Evolutionary conservation across 805 yeast species (phyloP).

Genomic region (Candida ponderosae): DNA sequence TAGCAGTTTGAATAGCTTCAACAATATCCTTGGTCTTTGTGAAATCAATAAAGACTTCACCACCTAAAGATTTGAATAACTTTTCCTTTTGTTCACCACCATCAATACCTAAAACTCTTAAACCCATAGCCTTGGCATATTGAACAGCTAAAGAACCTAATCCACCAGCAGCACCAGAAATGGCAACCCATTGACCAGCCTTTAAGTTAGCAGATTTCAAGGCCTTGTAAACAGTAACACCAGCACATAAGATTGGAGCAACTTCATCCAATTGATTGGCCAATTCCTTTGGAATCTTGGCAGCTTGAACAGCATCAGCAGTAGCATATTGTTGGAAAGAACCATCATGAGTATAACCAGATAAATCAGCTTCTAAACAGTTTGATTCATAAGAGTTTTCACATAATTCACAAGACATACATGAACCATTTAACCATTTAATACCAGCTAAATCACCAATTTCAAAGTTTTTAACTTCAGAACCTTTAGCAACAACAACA

Average conservation of each 20-base stretch:
- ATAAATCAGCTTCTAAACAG: constrained; percentile 62
- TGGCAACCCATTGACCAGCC: constrained; percentile 70
- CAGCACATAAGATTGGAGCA: constrained; percentile 60
- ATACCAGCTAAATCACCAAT: constrained; percentile 63
- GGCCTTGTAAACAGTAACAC: constrained; percentile 65
- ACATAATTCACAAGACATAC: constrained; percentile 61
- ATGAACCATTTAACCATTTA: constrained; percentile 66
- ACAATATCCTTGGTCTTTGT: constrained; percentile 43
- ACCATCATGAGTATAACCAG: constrained; percentile 68
- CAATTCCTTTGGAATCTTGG: constrained; percentile 48
- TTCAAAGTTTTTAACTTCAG: constrained; percentile 51
- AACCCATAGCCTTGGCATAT: constrained; percentile 74
- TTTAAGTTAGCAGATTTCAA: constrained; percentile 48
- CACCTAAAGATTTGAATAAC: constrained; percentile 51
- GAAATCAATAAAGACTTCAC: constrained; percentile 58
- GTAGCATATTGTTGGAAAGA: constrained; percentile 64
- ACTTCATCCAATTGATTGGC: constrained; percentile 28
- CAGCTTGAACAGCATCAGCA: constrained; percentile 60
- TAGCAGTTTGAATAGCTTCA: constrained; percentile 37
- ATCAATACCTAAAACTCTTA: constrained; percentile 64
- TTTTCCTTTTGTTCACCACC: constrained; percentile 65
- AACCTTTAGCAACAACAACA: constrained; percentile 58
- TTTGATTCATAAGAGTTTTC: constrained; percentile 52
- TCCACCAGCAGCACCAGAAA: constrained; percentile 82
- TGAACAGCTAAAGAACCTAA: constrained; percentile 73